Conservation (phyloP, 345 rosid species). For the Camelina neglecta region DNA sequence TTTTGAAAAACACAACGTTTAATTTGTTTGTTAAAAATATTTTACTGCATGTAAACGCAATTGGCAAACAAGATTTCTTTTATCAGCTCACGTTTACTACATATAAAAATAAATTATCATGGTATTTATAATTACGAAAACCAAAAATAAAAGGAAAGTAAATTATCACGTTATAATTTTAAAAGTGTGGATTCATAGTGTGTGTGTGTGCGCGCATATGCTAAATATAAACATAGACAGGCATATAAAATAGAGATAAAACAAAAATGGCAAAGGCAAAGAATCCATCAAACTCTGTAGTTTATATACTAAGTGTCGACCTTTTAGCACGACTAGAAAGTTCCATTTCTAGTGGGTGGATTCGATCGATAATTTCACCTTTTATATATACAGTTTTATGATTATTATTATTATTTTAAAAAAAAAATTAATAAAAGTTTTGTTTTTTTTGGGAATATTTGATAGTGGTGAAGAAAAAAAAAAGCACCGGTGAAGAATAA, state of each 20-base stretch:
- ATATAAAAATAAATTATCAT: neutral
- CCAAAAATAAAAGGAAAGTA: neutral
- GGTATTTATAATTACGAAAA: neutral
- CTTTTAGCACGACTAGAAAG: conserved; percentile 36
- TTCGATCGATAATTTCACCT: conserved; percentile 23
- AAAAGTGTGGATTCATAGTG: neutral
- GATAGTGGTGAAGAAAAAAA: conserved; percentile 33
- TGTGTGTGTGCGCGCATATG: neutral
- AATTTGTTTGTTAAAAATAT: neutral
- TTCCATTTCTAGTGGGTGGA: conserved; percentile 37
- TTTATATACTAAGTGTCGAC: conserved; percentile 37
- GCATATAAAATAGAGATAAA: neutral
- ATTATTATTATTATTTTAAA: neutral
- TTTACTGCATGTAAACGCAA: neutral
- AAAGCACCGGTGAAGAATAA: neutral
- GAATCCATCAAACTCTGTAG: conserved; percentile 38
- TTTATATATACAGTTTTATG: conserved; percentile 1
- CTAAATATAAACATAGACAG: neutral
- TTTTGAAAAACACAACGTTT: neutral
- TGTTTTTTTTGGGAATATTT: conserved; percentile 8
- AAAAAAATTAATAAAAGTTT: neutral
- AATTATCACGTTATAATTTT: neutral
- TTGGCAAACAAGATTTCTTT: neutral
- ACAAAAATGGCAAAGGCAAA: conserved; percentile 14
- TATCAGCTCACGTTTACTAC: neutral